A percentile compares a stretch with the other conserved stretches of the same genome.
phyloP scores from a whole-genome alignment of 257 asterid genomes.

The Scutellaria minor region DNA sequence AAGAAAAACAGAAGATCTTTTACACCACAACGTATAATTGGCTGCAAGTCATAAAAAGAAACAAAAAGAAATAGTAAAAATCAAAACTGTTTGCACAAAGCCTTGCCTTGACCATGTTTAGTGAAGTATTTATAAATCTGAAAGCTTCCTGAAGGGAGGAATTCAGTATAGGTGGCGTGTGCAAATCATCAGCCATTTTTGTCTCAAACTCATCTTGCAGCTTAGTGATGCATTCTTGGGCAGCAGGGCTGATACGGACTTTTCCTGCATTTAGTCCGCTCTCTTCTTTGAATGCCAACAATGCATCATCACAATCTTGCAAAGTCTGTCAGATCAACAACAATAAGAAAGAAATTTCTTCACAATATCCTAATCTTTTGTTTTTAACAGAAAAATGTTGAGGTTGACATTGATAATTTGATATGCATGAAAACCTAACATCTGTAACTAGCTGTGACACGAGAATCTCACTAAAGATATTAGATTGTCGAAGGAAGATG shows the following conservation, averaged over 20 bases:
- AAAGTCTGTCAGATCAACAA: conserved; percentile 54
- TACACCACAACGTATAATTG: too few relatives aligned
- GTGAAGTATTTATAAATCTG: conserved; percentile 52
- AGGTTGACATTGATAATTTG: too few relatives aligned
- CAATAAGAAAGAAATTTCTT: neutral
- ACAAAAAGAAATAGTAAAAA: neutral
- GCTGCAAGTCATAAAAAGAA: too few relatives aligned
- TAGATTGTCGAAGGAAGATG: too few relatives aligned
- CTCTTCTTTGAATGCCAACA: conserved; percentile 46
- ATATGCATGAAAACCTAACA: too few relatives aligned
- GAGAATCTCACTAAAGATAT: too few relatives aligned
- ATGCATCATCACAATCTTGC: conserved; percentile 63
- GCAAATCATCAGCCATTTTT: conserved; percentile 80
- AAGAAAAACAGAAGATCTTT: too few relatives aligned
- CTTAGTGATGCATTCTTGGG: conserved; percentile 58
- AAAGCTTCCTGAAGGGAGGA: conserved; percentile 67
- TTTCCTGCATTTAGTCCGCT: conserved; percentile 39
- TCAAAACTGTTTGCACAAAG: conserved; percentile 15
- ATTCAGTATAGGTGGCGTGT: conserved; percentile 69
- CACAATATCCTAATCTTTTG: too few relatives aligned
- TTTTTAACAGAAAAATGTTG: too few relatives aligned
- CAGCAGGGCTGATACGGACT: conserved; percentile 49
- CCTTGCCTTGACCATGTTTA: conserved; percentile 64
- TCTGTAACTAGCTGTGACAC: too few relatives aligned
- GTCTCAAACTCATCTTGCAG: conserved; percentile 66